Base-by-base conservation (phyloP, 23 red algal species). In the Agarophyton chilense region DNA sequence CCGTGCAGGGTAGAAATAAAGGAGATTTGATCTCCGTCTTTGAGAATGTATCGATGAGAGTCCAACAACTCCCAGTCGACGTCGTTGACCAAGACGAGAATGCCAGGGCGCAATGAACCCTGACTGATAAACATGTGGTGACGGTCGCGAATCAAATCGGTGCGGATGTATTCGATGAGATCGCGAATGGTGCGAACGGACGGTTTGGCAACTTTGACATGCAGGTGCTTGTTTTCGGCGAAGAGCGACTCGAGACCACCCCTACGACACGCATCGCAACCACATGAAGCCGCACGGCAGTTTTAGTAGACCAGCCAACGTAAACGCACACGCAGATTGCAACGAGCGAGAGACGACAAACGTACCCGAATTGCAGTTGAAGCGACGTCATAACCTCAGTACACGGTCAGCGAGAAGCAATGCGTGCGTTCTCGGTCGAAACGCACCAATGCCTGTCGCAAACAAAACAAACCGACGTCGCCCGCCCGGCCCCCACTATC, bases 1-100 rank as follows among this genome's bases (percentile, higher is more conserved):
- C 97, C 97, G 84, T 99, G 97, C 28, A 99, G 68, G 34, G 97
- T 99, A 21, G 97, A 99, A 60, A 99, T 99, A 81, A 99, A 99
- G 43, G 93, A 73, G 35, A 99, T 88, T 22, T 57, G 81, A 55
- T 99, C 97, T 5, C 90, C 90, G 18, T 64, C 32, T 13, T 52
- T 58, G 29, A 99, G 55, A 25, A 33, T 24, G 49, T 96, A 96
- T 22, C 35, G 28, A n/a, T 60, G 66, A 16, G 87, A 92, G 31
- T 92, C 97, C 53, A 96, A 85, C 55, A 99, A 57, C 81, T 99
- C 97, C 97, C 97, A 99, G 77, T 99, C 97, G 10, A 94, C 90
- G 57, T 96, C 93, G 65, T 99, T 99, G 54, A 99, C 79, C 40
- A 99, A 85, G n/a, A 99, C 97, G 18, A 99, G 90, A 31, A 99